Evolutionary conservation across 2,329 filamentous ascomycete species (phyloP).

Genomic region (Tolypocladium nubicola): DNA sequence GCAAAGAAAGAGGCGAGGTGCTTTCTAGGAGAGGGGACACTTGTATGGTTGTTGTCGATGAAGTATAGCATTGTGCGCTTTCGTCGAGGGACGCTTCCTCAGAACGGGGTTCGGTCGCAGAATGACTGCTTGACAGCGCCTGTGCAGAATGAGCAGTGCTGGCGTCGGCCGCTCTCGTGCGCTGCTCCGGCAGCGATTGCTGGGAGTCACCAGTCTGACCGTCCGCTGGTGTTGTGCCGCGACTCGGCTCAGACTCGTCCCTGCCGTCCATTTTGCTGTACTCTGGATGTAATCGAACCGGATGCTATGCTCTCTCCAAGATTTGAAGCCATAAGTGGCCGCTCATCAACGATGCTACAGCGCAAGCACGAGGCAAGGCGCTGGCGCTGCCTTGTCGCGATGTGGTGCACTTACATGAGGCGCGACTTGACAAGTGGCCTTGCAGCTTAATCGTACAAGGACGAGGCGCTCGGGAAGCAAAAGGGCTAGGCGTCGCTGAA

Average conservation of each 20-base stretch:
- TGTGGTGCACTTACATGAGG: not conserved
- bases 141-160: not conserved
- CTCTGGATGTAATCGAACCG: not conserved
- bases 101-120: not conserved
- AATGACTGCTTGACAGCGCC: not conserved
- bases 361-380: not conserved
- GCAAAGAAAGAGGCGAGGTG: constrained; percentile 1
- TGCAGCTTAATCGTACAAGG: not conserved
- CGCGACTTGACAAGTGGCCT: not conserved
- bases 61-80: not conserved
- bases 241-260: not conserved
- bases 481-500: not conserved
- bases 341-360: not conserved
- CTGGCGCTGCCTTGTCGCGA: not conserved
- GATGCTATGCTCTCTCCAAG: not conserved
- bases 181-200: not conserved
- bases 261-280: not conserved
- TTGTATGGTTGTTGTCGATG: not conserved
- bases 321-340: not conserved
- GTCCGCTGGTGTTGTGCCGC: not conserved
- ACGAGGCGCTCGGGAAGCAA: not conserved
- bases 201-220: not conserved
- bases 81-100: not conserved
- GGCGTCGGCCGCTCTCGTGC: not conserved
- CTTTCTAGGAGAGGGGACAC: not conserved